These are phyloP conservation scores for Venturia carpophila DNA, from an alignment of 2,329 filamentous ascomycete genomes.

Conservation along the genomic window DNA sequence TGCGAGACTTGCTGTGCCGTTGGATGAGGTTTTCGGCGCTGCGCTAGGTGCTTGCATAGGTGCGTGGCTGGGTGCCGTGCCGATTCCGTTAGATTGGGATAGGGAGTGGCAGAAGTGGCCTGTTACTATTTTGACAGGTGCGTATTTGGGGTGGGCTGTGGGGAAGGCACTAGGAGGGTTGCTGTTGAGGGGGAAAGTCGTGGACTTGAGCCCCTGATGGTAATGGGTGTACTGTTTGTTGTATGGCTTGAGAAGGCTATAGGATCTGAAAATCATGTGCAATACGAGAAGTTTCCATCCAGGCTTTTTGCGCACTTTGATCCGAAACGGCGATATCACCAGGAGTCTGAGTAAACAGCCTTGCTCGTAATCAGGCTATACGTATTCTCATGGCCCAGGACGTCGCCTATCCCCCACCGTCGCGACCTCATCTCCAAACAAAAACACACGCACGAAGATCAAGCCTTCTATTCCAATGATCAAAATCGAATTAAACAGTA, in stretches of 20 bases:
- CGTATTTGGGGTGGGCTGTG: conserved; percentile 68
- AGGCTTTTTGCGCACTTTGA: background rate
- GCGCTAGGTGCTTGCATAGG: conserved; percentile 71
- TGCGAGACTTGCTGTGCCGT: conserved; percentile 59
- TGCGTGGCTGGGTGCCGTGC: conserved; percentile 87
- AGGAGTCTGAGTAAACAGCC: background rate
- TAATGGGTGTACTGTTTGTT: background rate
- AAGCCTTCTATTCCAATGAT: background rate
- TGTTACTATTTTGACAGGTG: conserved; percentile 77
- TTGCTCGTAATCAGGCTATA: background rate
- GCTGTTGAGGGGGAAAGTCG: conserved; percentile 12
- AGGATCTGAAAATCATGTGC: background rate
- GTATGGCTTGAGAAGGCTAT: background rate
- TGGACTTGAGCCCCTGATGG: conserved; percentile 52
- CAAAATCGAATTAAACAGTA: background rate
- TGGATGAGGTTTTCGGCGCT: conserved; percentile 80
- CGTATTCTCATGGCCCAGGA: background rate
- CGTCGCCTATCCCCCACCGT: background rate
- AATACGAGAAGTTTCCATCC: background rate
- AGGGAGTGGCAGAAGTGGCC: conserved; percentile 99
- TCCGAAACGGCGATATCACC: background rate
- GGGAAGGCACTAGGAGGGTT: conserved; percentile 51
- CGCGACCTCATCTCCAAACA: background rate
- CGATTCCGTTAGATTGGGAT: conserved; percentile 96
- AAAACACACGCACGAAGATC: background rate